phyloP scores from a whole-genome alignment of 2,329 filamentous ascomycete species.

The Calonectria ilicicola region DNA sequence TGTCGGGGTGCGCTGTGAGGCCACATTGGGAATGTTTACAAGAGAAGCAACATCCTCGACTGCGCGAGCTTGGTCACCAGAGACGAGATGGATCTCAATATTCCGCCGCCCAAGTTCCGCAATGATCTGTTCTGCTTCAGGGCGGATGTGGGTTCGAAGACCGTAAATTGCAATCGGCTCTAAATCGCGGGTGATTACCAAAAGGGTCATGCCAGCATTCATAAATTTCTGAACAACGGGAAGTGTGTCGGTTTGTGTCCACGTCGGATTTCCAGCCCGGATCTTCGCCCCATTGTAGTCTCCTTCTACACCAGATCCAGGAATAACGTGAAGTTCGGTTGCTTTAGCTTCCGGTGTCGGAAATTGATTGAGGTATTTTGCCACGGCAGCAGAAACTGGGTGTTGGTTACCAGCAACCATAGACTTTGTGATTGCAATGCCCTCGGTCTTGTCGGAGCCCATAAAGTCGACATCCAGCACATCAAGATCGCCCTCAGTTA shows the following conservation, averaged over 20 bases:
- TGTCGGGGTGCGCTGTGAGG: constrained; percentile 60
- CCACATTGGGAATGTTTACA: constrained; percentile 52
- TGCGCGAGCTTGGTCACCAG: constrained; percentile 64
- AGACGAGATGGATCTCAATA: constrained; percentile 67
- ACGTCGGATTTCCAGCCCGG: constrained; percentile 59
- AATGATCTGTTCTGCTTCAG: constrained; percentile 58
- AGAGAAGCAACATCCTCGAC: constrained; percentile 62
- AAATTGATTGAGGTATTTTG: constrained; percentile 49
- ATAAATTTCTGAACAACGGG: constrained; percentile 34
- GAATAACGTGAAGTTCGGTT: constrained; percentile 49
- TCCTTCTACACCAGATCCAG: constrained; percentile 56
- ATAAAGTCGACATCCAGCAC: constrained; percentile 40
- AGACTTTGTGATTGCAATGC: constrained; percentile 41
- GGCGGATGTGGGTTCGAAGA: constrained; percentile 52
- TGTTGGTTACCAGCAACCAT: constrained; percentile 58
- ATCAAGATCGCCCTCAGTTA: constrained; percentile 61
- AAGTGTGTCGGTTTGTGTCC: constrained; percentile 48
- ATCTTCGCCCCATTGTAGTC: constrained; percentile 44
- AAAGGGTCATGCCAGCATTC: constrained; percentile 39
- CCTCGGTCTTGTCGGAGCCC: constrained; percentile 34
- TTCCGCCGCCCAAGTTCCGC: constrained; percentile 56
- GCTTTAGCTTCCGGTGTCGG: constrained; percentile 25
- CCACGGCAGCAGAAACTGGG: constrained; percentile 62
- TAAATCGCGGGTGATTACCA: constrained; percentile 41
- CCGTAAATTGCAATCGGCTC: constrained; percentile 60